Base-by-base conservation (phyloP, 331 rosid genomes). In the Saraca asoca region DNA sequence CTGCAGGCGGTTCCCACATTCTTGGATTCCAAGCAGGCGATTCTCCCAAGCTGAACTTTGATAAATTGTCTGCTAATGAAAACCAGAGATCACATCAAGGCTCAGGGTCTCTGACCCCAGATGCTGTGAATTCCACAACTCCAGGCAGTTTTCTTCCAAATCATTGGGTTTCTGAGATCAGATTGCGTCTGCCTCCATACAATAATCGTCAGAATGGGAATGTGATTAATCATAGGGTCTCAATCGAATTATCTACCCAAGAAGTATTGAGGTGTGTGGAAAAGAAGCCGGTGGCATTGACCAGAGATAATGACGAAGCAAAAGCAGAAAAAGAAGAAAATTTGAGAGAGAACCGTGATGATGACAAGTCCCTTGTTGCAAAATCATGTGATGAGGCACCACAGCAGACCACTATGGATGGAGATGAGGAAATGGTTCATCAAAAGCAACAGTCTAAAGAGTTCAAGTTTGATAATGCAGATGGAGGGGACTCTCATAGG, bases 31-130 rank as follows among this genome's bases (percentile, higher is more conserved):
- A 38, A 24, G 31, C 31, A 24, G 31, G 31, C 3, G 31, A 24
- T 24, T 24, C 31, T 24, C 31, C 31, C 31, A 24, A 24, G 31
- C 79, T 86, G 63, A 82, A 79, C 77, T 82, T 83, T 12, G 95
- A 90, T 48, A 88, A 76, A 74, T 75, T 86, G 34, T 72, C 86
- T 16, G 69, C 70, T 34, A 78, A 55, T 68, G 90, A 83, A 72
- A 77, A 59, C 42, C 73, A 69, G 42, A 84, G 82, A 24, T 24
- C 31, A 24, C 31, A 24, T 33, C 88, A 71, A 39, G 81, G 84
- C 67, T 90, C 96, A 5, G 95, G 95, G 13, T 75, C 95, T 29
- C 52, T 72, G 60, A 85, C 94, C 20, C 98, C 88, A 0, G 95
- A 85, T 79, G 71, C 84, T 34, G 55, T 34, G 42, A 77, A 55